Evolutionary conservation across 2,329 filamentous ascomycete species (phyloP).

Genomic region (Didymellaceae sp.): DNA sequence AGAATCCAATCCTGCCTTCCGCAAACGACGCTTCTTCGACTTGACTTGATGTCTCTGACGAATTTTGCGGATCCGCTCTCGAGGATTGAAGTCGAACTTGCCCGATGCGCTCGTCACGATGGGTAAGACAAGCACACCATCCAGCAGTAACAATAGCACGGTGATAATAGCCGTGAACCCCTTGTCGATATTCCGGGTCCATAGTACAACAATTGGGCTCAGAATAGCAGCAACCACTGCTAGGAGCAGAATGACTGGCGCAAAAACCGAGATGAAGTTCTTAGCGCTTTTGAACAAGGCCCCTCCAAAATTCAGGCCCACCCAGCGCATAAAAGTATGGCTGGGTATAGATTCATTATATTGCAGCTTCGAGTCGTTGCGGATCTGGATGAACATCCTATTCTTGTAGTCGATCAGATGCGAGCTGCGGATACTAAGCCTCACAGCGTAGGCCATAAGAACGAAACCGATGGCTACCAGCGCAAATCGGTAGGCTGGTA

Average conservation of each 20-base stretch:
- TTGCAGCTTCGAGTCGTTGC: not conserved
- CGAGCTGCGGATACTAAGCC: not conserved
- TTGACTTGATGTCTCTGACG: not conserved
- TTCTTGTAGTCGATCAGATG: not conserved
- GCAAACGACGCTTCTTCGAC: not conserved
- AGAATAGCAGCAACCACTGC: not conserved
- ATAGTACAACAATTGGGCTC: not conserved
- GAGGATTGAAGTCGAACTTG: not conserved
- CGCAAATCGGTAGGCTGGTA: constrained; percentile 18
- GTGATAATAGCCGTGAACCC: not conserved
- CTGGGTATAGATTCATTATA: not conserved
- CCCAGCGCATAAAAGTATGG: not conserved
- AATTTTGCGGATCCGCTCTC: not conserved
- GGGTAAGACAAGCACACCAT: not conserved
- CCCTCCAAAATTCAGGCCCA: not conserved
- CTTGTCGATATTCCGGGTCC: not conserved
- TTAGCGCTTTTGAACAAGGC: not conserved
- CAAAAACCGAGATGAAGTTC: not conserved
- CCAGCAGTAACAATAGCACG: not conserved
- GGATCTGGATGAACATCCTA: not conserved
- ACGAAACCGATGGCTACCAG: not conserved
- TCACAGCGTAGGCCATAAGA: not conserved
- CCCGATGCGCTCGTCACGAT: not conserved
- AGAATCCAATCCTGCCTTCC: not conserved
- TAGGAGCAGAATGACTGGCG: not conserved